Base-by-base conservation (phyloP, 306 rosid species). In the Styphnolobium japonicum region DNA sequence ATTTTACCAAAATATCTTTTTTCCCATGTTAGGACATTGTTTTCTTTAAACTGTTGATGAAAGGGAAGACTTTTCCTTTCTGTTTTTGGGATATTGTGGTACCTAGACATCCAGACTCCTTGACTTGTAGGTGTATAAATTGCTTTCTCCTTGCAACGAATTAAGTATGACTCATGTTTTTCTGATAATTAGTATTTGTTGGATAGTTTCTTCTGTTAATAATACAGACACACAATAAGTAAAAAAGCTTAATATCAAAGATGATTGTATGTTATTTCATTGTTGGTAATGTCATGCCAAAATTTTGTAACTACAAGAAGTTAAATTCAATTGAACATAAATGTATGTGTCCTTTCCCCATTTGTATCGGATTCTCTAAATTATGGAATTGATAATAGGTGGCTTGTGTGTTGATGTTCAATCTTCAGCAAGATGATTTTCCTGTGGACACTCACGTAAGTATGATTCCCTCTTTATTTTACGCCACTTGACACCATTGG, bases 371-470 rank as follows among this genome's bases (percentile, higher is more conserved):
- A 75, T 39, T 77, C 27, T 33, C 63, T 71, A 43, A 82, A 66
- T 14, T 58, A n/a, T 21, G 61, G 73, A 43, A 52, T 72, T 80
- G 79, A 40, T 80, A 27, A 55, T 49, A 86, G 89, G 87, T 86
- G 78, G 77, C 89, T 67, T 86, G 89, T 51, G 86, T 86, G 31
- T 61, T 84, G 85, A 86, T 78, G 86, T 84, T 86, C 78, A 73
- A 51, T 84, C 98, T 95, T 72, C 96, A 89, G 89, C 93, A 67
- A 75, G 98, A 95, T 62, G 97, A 95, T 85, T 90, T 95, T 88
- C 99, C 97, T 2, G 99, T 92, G 58, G 99, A 91, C 86, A 95
- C 98, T 21, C 97, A 95, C 33, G 98, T 94, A 83, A 88, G 97
- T 82, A 49, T 71, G 60, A 51, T 73, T 76, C 37, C 79, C 22